Evolutionary conservation across 2,329 filamentous ascomycete species (phyloP).

Genomic region (Penicillium sp.): DNA sequence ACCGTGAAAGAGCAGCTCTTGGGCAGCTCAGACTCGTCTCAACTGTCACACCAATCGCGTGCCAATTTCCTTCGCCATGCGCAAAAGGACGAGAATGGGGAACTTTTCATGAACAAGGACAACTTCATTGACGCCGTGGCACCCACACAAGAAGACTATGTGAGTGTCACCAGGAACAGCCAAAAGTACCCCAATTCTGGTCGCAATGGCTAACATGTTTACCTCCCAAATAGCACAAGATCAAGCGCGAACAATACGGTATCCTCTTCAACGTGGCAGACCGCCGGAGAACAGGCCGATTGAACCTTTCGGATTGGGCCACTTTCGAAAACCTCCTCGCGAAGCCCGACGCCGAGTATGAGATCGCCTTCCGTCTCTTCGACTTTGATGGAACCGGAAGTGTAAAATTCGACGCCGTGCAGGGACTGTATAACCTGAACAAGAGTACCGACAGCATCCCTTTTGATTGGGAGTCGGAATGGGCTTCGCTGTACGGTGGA

Average conservation of each 20-base stretch:
- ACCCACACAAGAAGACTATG: conserved; percentile 82
- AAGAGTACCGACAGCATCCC: conserved; percentile 80
- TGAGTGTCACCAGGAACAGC: conserved; percentile 52
- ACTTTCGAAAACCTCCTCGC: conserved; percentile 89
- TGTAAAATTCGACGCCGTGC: conserved; percentile 87
- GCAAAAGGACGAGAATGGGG: conserved; percentile 69
- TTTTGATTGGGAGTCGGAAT: conserved; percentile 96
- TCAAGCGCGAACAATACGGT: conserved; percentile 90
- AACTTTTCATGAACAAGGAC: conserved; percentile 75
- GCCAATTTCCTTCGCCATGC: conserved; percentile 74
- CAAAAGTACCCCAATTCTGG: neutral
- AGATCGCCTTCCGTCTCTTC: conserved; percentile 96
- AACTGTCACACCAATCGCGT: conserved; percentile 71
- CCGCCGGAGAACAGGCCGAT: conserved; percentile 65
- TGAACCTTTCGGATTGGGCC: conserved; percentile 81
- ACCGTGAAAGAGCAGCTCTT: conserved; percentile 76
- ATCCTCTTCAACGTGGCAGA: conserved; percentile 93
- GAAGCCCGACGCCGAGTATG: conserved; percentile 97
- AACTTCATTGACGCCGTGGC: conserved; percentile 90
- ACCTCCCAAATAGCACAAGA: conserved; percentile 71
- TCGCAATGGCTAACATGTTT: conserved; percentile 19
- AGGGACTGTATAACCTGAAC: conserved; percentile 79
- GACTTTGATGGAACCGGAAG: conserved; percentile 77
- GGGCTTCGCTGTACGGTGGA: conserved; percentile 92
- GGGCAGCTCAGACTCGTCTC: conserved; percentile 55